Conservation (phyloP, 768 basidiomycete genomes). For the Dictyophora rubrovolvata region DNA sequence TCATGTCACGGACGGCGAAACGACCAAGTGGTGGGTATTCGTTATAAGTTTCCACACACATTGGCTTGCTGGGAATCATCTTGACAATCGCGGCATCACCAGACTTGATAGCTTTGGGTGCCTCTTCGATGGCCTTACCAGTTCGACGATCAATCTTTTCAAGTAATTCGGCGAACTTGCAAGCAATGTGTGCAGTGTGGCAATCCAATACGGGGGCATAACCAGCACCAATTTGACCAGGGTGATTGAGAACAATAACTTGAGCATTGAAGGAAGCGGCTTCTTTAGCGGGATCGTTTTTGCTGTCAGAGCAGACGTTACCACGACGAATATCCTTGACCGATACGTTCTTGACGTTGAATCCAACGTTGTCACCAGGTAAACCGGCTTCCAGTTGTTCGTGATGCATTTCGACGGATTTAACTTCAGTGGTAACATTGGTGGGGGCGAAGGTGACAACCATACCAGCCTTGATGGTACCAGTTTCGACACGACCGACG, state of each 20-base stretch:
- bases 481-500: constrained; percentile 99
- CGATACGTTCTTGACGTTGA: constrained; percentile 99
- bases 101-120: constrained; percentile 98
- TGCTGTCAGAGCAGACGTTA: constrained; percentile 98
- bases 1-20: constrained; percentile 99
- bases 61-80: constrained; percentile 92
- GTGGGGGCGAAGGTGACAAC: constrained; percentile 93
- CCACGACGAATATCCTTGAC: constrained; percentile 99
- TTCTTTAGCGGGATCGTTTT: constrained; percentile 99
- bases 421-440: constrained; percentile 99
- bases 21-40: constrained; percentile 99
- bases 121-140: constrained; percentile 81
- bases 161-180: constrained; percentile 97
- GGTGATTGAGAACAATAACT: constrained; percentile 99
- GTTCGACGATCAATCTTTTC: constrained; percentile 99
- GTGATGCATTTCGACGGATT: constrained; percentile 99
- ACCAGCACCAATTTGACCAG: constrained; percentile 98
- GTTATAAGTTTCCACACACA: constrained; percentile 89
- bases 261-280: constrained; percentile 99
- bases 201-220: constrained; percentile 99
- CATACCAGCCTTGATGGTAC: constrained; percentile 99
- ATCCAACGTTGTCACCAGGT: constrained; percentile 99
- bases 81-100: constrained; percentile 99
- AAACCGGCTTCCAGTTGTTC: constrained; percentile 89
- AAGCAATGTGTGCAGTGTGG: constrained; percentile 99